Evolutionary conservation across 768 basidiomycete species (phyloP).

Genomic region (Phlebiopsis flavidoalba): DNA sequence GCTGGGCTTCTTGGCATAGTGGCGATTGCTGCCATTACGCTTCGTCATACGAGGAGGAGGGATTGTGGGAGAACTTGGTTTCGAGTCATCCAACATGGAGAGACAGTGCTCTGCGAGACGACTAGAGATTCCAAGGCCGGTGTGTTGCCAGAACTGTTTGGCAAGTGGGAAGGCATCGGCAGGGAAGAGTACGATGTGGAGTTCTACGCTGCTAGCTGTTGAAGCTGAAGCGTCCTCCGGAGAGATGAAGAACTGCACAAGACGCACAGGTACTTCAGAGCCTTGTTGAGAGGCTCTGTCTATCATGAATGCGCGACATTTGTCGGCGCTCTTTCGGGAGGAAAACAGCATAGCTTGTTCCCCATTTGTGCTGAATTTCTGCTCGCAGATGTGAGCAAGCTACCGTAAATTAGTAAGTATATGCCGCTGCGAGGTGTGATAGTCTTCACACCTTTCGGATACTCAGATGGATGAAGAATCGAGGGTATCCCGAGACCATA

Average conservation of each 20-base stretch:
- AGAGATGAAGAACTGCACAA: conserved; percentile 68
- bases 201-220: conserved; percentile 40
- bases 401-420: conserved; percentile 26
- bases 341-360: conserved; percentile 82
- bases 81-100: conserved; percentile 43
- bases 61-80: conserved; percentile 7
- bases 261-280: conserved; percentile 42
- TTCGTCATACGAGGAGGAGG: conserved; percentile 8
- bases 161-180: conserved; percentile 54
- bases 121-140: conserved; percentile 85
- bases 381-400: conserved; percentile 74
- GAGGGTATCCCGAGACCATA: conserved; percentile 89
- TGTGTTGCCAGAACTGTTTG: conserved; percentile 96
- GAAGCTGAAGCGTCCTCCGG: conserved; percentile 42
- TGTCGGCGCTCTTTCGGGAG: conserved; percentile 63
- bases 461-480: conserved; percentile 88
- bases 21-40: conserved; percentile 38
- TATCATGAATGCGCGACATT: conserved; percentile 71
- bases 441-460: conserved; percentile 67
- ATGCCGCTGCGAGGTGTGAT: background rate
- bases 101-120: conserved; percentile 83
- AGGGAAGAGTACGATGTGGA: conserved; percentile 83
- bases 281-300: conserved; percentile 40
- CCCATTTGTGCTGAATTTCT: conserved; percentile 65
- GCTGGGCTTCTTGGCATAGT: conserved; percentile 45